A percentile compares a stretch with the other conserved stretches of the same genome.
These are phyloP conservation scores for Dactylellina haptotyla DNA, from an alignment of 2,329 filamentous ascomycete genomes.

Conservation along the genomic window DNA sequence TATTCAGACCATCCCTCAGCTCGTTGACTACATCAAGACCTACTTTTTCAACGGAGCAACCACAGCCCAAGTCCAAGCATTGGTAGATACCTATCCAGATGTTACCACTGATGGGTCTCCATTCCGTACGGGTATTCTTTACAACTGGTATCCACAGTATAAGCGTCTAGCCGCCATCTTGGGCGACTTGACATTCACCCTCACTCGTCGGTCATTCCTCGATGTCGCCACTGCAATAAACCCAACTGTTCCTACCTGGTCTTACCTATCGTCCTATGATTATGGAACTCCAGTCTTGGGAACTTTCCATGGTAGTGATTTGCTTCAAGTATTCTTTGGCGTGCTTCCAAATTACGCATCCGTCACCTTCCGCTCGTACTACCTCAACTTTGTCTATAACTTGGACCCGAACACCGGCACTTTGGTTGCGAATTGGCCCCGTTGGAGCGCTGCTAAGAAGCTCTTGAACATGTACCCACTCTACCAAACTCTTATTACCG, in stretches of 20 bases:
- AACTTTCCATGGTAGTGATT: slow-evolving; percentile 77
- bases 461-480: slow-evolving; percentile 66
- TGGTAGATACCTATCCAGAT: slow-evolving; percentile 73
- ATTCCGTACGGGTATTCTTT: slow-evolving; percentile 74
- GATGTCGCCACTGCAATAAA: slow-evolving; percentile 63
- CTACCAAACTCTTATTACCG: slow-evolving; percentile 61
- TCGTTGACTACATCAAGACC: slow-evolving; percentile 71
- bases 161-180: slow-evolving; percentile 68
- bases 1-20: slow-evolving; percentile 69
- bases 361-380: slow-evolving; percentile 73
- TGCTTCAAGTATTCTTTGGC: slow-evolving; percentile 76
- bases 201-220: slow-evolving; percentile 74
- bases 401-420: slow-evolving; percentile 73
- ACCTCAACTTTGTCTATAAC: slow-evolving; percentile 76
- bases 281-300: slow-evolving; percentile 77
- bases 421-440: slow-evolving; percentile 66
- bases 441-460: slow-evolving; percentile 66
- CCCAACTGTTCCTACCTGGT: slow-evolving; percentile 74
- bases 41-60: slow-evolving; percentile 71
- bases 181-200: slow-evolving; percentile 69
- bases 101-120: slow-evolving; percentile 72
- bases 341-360: slow-evolving; percentile 72
- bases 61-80: slow-evolving; percentile 64
- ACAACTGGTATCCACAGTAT: slow-evolving; percentile 75
- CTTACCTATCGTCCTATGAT: slow-evolving; percentile 78